Base-by-base conservation (phyloP, 805 yeast genomes). In the Candida koratica region DNA sequence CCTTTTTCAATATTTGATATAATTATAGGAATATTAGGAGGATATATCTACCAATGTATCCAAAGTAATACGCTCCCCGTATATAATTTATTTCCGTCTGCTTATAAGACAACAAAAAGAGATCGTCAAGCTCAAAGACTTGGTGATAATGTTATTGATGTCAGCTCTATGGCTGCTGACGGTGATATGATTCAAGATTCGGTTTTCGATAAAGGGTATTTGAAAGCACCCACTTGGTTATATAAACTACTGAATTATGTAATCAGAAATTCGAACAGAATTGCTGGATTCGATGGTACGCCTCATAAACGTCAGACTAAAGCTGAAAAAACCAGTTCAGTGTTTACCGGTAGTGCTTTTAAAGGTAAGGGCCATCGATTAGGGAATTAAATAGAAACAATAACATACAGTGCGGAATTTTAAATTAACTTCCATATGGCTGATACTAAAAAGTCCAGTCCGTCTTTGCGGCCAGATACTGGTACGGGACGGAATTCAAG, bases 11-110 rank as follows among this genome's bases (percentile, higher is more conserved):
- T 69, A 35, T 46, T 60, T 3, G 63, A 70, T 39, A 60, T 73
- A 0, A 42, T 71, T 4, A 52, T 73, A 26, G 86, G 86, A 2
- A 65, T 75, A 40, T 45, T 59, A 13, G 75, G 76, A 3, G 84
- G 77, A 0, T 81, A 81, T 49, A 40, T 77, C 4, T 79, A 77
- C 57, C 74, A 71, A 42, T 81, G 86, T 50, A 52, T 78, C 28
- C 84, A 79, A 47, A 77, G 84, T 0, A 58, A 66, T 26, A 73
- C 84, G 2, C 25, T 60, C 17, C 71, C 73, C 2, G 41, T 67
- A 28, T 63, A 61, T 46, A 67, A 67, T 46, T 49, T 67, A 26
- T 43, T 60, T 26, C 61, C 68, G 1, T 56, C 59, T 5, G 51
- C 60, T 1, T 60, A 61, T 39, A 12, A 44, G 9, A 30, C 28